Evolutionary conservation across 2,329 filamentous ascomycete genomes (phyloP).

Genomic region (Calonectria crousiana): DNA sequence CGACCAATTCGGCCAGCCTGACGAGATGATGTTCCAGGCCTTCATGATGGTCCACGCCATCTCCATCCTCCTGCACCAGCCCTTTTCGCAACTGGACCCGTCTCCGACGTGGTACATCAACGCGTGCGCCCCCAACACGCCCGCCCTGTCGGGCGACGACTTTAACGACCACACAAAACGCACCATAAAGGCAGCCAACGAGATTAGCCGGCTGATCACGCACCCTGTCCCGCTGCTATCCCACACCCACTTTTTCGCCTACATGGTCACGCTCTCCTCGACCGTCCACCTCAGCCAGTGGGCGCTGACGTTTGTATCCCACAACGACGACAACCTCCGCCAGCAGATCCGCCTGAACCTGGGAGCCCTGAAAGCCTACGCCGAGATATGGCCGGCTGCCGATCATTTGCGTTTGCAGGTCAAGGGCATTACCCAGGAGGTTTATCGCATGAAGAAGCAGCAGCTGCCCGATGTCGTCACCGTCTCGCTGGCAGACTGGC

Average conservation of each 20-base stretch:
- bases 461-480: slow-evolving; percentile 42
- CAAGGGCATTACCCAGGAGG: slow-evolving; percentile 80
- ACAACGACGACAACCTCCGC: slow-evolving; percentile 74
- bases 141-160: slow-evolving; percentile 60
- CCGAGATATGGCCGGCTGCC: slow-evolving; percentile 79
- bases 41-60: slow-evolving; percentile 79
- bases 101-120: slow-evolving; percentile 70
- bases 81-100: slow-evolving; percentile 79
- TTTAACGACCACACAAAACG: slow-evolving; percentile 82
- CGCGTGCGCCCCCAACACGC: slow-evolving; percentile 74
- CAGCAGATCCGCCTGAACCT: slow-evolving; percentile 84
- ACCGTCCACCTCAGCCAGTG: slow-evolving; percentile 87
- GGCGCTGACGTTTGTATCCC: slow-evolving; percentile 71
- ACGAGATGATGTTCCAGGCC: slow-evolving; percentile 93
- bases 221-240: slow-evolving; percentile 77
- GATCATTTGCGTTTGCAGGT: slow-evolving; percentile 78
- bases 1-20: slow-evolving; percentile 76
- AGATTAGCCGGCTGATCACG: slow-evolving; percentile 79
- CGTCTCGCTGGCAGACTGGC: not conserved
- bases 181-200: slow-evolving; percentile 81
- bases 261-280: slow-evolving; percentile 80
- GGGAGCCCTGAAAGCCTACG: slow-evolving; percentile 77
- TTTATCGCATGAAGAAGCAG: slow-evolving; percentile 71
- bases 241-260: slow-evolving; percentile 88
- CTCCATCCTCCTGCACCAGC: slow-evolving; percentile 82